Percentiles rank a stretch among this genome's conserved stretches.
Conservation (phyloP, 2,329 filamentous ascomycete genomes). For the Aspergillus pseudoterreus region DNA sequence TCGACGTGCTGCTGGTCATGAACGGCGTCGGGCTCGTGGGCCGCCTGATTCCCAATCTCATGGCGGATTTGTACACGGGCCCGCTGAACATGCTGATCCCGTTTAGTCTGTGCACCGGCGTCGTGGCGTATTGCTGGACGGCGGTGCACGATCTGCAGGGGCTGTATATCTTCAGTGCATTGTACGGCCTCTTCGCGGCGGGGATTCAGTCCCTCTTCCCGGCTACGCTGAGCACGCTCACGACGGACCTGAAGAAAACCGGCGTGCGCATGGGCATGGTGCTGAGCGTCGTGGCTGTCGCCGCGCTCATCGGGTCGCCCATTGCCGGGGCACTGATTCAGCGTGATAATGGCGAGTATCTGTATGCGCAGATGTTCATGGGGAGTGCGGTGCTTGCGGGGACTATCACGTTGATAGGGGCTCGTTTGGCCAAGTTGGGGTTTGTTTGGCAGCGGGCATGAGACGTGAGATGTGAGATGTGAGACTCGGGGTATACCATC, state of each 20-base stretch:
- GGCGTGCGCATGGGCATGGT: constrained; percentile 58
- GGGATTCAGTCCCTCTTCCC: constrained; percentile 66
- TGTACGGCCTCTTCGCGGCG: constrained; percentile 63
- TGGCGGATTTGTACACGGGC: constrained; percentile 57
- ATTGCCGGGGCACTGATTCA: constrained; percentile 53
- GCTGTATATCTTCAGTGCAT: constrained; percentile 59
- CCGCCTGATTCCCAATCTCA: constrained; percentile 54
- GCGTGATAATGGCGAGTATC: constrained; percentile 42
- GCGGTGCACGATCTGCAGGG: constrained; percentile 48
- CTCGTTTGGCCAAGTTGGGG: constrained; percentile 39
- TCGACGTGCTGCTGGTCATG: constrained; percentile 61
- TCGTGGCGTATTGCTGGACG: constrained; percentile 56
- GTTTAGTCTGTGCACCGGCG: constrained; percentile 38
- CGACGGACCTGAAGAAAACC: constrained; percentile 49
- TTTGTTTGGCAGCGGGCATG: constrained; percentile 33
- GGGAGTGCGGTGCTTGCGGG: constrained; percentile 45
- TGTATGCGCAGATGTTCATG: constrained; percentile 52
- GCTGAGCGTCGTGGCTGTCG: constrained; percentile 52
- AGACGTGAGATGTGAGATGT: constrained; percentile 2
- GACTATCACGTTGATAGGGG: constrained; percentile 37
- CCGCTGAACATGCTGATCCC: constrained; percentile 61
- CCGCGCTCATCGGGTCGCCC: constrained; percentile 52
- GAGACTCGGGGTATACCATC: not conserved
- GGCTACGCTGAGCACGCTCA: constrained; percentile 55
- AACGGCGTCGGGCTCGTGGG: constrained; percentile 61